Base-by-base conservation (phyloP, 1,139 yeast genomes). In the Yarrowia galli region DNA sequence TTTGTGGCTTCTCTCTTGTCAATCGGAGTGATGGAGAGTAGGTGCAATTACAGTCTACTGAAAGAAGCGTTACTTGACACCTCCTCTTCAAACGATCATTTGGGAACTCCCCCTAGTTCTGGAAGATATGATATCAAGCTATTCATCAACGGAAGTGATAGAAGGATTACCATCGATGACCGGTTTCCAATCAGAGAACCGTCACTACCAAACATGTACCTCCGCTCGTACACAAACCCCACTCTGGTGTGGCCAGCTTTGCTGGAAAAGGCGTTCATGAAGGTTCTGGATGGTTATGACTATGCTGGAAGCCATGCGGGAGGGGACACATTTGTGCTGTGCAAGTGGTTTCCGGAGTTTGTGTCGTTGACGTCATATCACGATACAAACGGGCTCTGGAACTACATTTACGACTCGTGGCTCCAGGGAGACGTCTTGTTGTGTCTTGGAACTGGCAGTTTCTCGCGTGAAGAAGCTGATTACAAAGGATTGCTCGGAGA, bases 291-390 rank as follows among this genome's bases (percentile, higher is more conserved):
- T 0, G 89, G 91, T 2, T 89, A 89, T 73, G 78, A 81, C n/a
- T 85, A 87, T 68, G 75, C 76, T 7, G 98, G 98, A 0, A 91
- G 97, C 0, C 91, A 92, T 75, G 86, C 91, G 75, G 90, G 92
- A 1, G 80, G 84, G n/a, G 97, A 91, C 73, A 84, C 91, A 0
- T 90, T 79, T 72, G 78, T 86, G 64, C 72, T 92, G 9, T 81
- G 87, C 4, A 92, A 93, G 0, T 92, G 91, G 89, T 75, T 89
- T 2, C 97, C 97, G 0, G 92, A 90, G 71, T 85, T 86, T 46
- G 72, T 84, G 0, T 72, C 80, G 8, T 74, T 85, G 2, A 73
- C 73, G 8, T 77, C 74, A 5, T 73, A 70, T 53, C 67, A 73
- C 20, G 73, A 76, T 32, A 64, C 74, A 46, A 68, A 72, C 16